These are phyloP conservation scores for Endocladia muricata DNA, from an alignment of 31 red algal genomes.

Conservation along the genomic window DNA sequence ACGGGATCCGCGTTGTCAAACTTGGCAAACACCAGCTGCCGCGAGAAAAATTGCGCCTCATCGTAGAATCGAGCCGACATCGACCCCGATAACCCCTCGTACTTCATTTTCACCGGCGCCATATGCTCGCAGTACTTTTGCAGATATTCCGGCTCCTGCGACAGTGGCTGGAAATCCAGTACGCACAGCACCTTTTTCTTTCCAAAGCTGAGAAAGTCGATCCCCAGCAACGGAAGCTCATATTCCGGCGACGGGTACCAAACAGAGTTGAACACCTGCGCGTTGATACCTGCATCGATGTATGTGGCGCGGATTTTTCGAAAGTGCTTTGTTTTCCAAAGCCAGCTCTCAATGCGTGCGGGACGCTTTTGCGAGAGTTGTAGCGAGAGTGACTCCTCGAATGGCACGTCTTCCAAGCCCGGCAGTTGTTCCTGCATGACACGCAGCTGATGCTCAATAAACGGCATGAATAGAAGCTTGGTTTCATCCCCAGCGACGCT, in stretches of 20 bases:
- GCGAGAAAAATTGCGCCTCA: slow-evolving; percentile 90
- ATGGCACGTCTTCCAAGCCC: slow-evolving; percentile 53
- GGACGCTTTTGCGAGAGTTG: slow-evolving; percentile 34
- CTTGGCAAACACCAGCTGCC: slow-evolving; percentile 85
- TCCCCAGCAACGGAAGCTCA: slow-evolving; percentile 84
- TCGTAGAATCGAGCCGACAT: slow-evolving; percentile 91
- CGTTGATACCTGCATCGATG: slow-evolving; percentile 83
- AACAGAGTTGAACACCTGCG: slow-evolving; percentile 96
- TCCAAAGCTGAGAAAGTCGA: slow-evolving; percentile 94
- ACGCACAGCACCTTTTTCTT: slow-evolving; percentile 84
- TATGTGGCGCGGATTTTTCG: slow-evolving; percentile 95
- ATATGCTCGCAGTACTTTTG: slow-evolving; percentile 75
- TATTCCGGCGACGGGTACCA: slow-evolving; percentile 86
- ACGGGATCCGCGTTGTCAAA: slow-evolving; percentile 75
- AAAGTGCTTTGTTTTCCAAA: slow-evolving; percentile 55
- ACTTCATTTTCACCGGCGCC: slow-evolving; percentile 66
- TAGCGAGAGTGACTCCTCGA: slow-evolving; percentile 52
- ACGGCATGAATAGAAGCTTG: slow-evolving; percentile 76
- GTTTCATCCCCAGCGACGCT: slow-evolving; percentile 56
- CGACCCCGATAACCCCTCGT: slow-evolving; percentile 70
- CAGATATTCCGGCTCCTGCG: slow-evolving; percentile 65
- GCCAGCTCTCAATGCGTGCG: slow-evolving; percentile 75
- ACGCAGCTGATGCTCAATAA: slow-evolving; percentile 54
- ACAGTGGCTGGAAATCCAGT: slow-evolving; percentile 89
- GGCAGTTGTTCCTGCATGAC: slow-evolving; percentile 36